Percentiles rank a stretch among this genome's conserved stretches.
Conservation (phyloP, 2,329 filamentous ascomycete genomes). For the Hymenotorrendiella dingleyae region DNA sequence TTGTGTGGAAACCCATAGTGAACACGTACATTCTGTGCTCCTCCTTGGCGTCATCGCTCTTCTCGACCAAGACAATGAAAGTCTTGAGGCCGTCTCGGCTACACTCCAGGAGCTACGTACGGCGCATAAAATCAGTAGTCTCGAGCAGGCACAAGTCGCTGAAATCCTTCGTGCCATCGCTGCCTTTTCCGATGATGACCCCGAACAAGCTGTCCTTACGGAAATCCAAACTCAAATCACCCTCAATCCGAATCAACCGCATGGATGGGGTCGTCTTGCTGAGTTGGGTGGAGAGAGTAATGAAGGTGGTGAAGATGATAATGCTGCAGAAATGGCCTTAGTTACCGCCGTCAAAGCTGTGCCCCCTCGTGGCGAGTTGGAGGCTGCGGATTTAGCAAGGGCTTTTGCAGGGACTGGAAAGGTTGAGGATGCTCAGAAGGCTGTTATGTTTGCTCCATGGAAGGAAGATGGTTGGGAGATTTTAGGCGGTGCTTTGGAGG, state of each 20-base stretch:
- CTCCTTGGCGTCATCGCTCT: conserved; percentile 80
- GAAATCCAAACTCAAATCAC: conserved; percentile 74
- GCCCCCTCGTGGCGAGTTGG: conserved; percentile 64
- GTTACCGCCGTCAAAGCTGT: conserved; percentile 69
- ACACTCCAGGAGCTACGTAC: conserved; percentile 71
- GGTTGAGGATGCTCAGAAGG: conserved; percentile 68
- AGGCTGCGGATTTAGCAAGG: conserved; percentile 61
- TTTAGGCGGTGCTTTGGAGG: conserved; percentile 14
- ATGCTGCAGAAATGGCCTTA: conserved; percentile 70
- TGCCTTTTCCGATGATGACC: conserved; percentile 43
- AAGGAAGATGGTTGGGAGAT: conserved; percentile 23
- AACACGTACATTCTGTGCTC: conserved; percentile 73
- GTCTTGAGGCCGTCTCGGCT: conserved; percentile 70
- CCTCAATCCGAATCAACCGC: conserved; percentile 70
- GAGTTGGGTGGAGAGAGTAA: conserved; percentile 49
- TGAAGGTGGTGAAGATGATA: conserved; percentile 42
- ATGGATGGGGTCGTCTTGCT: conserved; percentile 75
- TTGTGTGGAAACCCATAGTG: conserved; percentile 65
- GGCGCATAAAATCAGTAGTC: conserved; percentile 53
- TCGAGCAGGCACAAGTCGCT: conserved; percentile 64
- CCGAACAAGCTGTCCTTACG: conserved; percentile 46
- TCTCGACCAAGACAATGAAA: conserved; percentile 72
- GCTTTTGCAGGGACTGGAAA: conserved; percentile 70
- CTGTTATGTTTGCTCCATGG: conserved; percentile 81
- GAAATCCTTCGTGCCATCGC: conserved; percentile 73